Base-by-base conservation (phyloP, 2,329 filamentous ascomycete species). In the Colletotrichum viniferum region DNA sequence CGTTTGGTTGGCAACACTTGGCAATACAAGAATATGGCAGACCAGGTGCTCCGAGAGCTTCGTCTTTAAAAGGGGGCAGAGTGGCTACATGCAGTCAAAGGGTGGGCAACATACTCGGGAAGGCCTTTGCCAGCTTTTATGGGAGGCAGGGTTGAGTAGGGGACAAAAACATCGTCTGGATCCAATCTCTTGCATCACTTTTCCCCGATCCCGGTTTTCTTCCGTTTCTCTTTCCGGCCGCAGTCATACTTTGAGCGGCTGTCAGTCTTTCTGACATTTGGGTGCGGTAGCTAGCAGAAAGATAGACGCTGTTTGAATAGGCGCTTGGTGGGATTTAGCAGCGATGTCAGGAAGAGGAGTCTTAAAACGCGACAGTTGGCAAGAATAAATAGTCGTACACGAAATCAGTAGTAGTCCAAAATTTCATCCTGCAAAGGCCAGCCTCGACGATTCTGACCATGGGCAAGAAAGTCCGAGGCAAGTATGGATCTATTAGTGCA, bases 11-110 rank as follows among this genome's bases (percentile, higher is more conserved):
- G 97, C 43, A 96, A 97, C 75, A 98, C 97, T 74, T 98, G 96
- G 96, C 96, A 98, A 84, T 99, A 98, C 87, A 98, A 98, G 88
- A 96, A 95, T 81, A 97, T 98, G 96, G 97, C 97, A 43, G 96
- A 98, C 85, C 96, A 96, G 80, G 98, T 99, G 80, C 88, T 99
- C 79, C 92, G 94, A 81, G 96, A 97, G 83, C 86, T 99, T 79
- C 92, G 93, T 82, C 90, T 98, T 77, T 98, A 86, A 87, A 77
- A 30, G 28, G 56, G 28, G 34, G 13, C 18, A 43, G 10, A 32
- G 38, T 14, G 30, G 34, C 56, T n/a, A 48, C 55, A 16, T 43
- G 61, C n/a, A 62, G 24, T 7, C 32, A 21, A 14, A 66, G 43
- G 9, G 18, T 12, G 52, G 18, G n/a, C 12, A 24, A 26, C 18